Conservation (phyloP, 148 eudicot genomes). For the Chenopodium formosanum region DNA sequence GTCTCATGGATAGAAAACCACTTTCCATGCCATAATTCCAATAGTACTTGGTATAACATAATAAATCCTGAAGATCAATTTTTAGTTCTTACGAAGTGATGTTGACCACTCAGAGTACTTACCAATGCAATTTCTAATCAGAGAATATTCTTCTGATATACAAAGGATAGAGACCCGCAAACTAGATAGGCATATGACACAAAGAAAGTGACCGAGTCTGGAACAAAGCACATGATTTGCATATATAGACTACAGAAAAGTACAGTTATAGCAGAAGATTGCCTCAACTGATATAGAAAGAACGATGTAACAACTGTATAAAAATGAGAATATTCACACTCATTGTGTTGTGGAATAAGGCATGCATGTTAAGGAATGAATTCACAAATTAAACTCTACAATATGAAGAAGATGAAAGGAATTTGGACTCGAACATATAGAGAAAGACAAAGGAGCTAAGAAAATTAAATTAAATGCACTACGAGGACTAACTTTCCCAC, state of each 20-base stretch:
- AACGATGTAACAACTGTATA: not conserved
- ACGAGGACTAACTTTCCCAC: not conserved
- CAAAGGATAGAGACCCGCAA: not conserved
- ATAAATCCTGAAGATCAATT: not conserved
- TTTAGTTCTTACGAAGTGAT: not conserved
- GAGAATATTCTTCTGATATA: not conserved
- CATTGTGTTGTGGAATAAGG: too few species aligned
- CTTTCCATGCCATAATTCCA: not conserved
- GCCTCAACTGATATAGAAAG: not conserved
- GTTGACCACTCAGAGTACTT: not conserved
- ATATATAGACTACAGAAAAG: not conserved
- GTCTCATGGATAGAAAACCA: not conserved
- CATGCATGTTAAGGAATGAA: not conserved
- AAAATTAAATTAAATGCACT: not conserved
- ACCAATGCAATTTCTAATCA: not conserved
- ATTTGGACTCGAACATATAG: not conserved
- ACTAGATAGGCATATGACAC: not conserved
- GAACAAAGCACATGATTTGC: not conserved
- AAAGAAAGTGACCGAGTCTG: not conserved
- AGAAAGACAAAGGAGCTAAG: not conserved
- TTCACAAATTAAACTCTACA: not conserved
- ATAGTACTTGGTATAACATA: not conserved
- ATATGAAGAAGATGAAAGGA: not conserved
- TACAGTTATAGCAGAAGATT: not conserved
- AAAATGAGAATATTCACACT: too few species aligned